These are phyloP conservation scores for Candida silvicultrix DNA, from an alignment of 805 yeast genomes.

Conservation along the genomic window DNA sequence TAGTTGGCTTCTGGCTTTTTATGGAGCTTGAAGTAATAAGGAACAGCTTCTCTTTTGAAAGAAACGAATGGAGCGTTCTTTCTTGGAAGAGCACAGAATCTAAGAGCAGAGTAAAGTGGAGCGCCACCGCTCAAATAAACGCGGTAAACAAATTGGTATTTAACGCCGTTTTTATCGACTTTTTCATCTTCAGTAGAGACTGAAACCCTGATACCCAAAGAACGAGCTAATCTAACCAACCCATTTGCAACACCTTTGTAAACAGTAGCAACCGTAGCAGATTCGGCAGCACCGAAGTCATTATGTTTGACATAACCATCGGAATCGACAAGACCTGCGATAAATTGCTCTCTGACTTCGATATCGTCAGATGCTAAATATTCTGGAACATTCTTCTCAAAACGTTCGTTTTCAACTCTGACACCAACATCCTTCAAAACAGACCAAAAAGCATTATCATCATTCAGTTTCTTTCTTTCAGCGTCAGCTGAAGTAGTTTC, in stretches of 20 bases:
- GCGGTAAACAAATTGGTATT: too few species aligned
- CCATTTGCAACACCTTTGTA: conserved; percentile 29
- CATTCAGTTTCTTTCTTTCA: background rate
- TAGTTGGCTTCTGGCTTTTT: conserved; percentile 27
- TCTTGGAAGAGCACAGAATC: conserved; percentile 19
- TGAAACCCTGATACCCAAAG: conserved; percentile 34
- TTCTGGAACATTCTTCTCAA: conserved; percentile 27
- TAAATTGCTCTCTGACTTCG: conserved; percentile 35
- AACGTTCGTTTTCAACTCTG: conserved; percentile 9
- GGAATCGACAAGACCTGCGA: conserved; percentile 40
- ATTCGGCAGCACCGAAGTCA: conserved; percentile 11
- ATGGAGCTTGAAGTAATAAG: conserved; percentile 25
- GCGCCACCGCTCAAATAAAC: conserved; percentile 22
- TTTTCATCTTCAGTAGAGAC: conserved; percentile 23
- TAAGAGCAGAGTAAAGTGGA: conserved; percentile 18
- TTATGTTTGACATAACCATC: conserved; percentile 26
- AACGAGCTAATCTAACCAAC: conserved; percentile 32
- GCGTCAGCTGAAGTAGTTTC: too few species aligned
- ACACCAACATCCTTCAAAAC: conserved; percentile 19
- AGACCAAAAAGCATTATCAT: conserved; percentile 26
- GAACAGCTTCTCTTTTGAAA: conserved; percentile 8
- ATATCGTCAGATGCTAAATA: conserved; percentile 29
- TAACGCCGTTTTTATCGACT: conserved; percentile 7
- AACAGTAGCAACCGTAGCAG: conserved; percentile 27
- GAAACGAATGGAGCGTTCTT: conserved; percentile 6